phyloP scores from a whole-genome alignment of 1,284 basidiomycete genomes.

The Porogramme epimiltina region DNA sequence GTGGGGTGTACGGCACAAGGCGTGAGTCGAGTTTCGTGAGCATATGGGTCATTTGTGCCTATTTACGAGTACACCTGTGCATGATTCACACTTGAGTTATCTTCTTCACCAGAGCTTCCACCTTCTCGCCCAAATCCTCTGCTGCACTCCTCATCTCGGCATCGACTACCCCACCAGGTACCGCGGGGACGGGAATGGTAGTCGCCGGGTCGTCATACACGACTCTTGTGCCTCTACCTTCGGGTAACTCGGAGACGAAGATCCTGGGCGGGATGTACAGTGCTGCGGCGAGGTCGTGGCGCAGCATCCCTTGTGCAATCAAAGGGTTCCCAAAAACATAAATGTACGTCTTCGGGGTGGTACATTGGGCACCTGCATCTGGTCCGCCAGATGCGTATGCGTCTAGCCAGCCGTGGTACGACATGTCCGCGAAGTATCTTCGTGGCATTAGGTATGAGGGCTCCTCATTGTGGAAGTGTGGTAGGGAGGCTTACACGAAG shows the following conservation, averaged over 20 bases:
- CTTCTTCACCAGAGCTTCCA: constrained; percentile 43
- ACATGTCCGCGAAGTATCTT: constrained; percentile 48
- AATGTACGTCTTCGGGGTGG: constrained; percentile 35
- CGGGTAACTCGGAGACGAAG: constrained; percentile 44
- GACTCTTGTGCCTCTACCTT: constrained; percentile 43
- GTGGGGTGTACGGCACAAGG: too few species aligned
- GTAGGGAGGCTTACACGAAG: constrained; percentile 43
- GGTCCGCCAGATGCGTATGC: constrained; percentile 28
- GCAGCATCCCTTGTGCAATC: constrained; percentile 49
- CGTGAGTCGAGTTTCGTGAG: too few species aligned
- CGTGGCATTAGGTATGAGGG: not conserved
- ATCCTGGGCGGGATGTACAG: constrained; percentile 51
- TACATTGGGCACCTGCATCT: not conserved
- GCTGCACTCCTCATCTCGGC: constrained; percentile 38
- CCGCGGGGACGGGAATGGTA: constrained; percentile 31
- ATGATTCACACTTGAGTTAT: not conserved
- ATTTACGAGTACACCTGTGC: too few species aligned
- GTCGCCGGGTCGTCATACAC: constrained; percentile 53
- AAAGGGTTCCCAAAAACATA: constrained; percentile 59
- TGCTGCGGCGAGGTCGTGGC: constrained; percentile 44
- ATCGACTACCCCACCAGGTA: constrained; percentile 16
- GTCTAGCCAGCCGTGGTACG: constrained; percentile 44
- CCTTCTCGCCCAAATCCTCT: constrained; percentile 43
- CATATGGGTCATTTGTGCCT: too few species aligned
- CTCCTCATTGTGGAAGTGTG: not conserved